phyloP scores from a whole-genome alignment of 1,139 yeast species.

The Geotrichum candidum region DNA sequence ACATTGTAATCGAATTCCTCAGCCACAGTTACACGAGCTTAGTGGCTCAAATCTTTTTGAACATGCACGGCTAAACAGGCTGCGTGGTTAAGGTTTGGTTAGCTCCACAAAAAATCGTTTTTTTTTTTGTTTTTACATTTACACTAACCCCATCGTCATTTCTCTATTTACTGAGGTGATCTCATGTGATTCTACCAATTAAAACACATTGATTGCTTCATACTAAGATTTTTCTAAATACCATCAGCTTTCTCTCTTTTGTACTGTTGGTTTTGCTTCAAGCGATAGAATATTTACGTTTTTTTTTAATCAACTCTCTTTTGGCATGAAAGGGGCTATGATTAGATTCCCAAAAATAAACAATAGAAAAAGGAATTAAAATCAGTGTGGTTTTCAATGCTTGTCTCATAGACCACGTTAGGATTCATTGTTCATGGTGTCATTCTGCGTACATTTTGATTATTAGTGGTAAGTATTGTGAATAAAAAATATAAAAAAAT shows the following conservation, averaged over 20 bases:
- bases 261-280: background rate
- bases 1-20: background rate
- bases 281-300: background rate
- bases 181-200: background rate
- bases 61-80: background rate
- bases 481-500: too few relatives aligned
- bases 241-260: background rate
- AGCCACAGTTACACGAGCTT: background rate
- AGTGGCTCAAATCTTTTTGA: background rate
- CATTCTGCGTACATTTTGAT: too few relatives aligned
- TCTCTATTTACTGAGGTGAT: background rate
- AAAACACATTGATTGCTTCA: background rate
- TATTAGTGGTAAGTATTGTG: too few relatives aligned
- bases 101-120: background rate
- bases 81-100: background rate
- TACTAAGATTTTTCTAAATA: background rate
- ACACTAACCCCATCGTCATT: background rate
- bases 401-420: too few relatives aligned
- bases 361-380: too few relatives aligned
- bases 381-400: too few relatives aligned
- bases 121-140: background rate
- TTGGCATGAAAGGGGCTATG: too few relatives aligned
- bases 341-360: too few relatives aligned
- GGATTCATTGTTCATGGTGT: too few relatives aligned
- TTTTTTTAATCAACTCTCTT: too few relatives aligned